These are phyloP conservation scores for Conticribra guillardii DNA, from an alignment of 108 stramenopile genomes.

Conservation along the genomic window DNA sequence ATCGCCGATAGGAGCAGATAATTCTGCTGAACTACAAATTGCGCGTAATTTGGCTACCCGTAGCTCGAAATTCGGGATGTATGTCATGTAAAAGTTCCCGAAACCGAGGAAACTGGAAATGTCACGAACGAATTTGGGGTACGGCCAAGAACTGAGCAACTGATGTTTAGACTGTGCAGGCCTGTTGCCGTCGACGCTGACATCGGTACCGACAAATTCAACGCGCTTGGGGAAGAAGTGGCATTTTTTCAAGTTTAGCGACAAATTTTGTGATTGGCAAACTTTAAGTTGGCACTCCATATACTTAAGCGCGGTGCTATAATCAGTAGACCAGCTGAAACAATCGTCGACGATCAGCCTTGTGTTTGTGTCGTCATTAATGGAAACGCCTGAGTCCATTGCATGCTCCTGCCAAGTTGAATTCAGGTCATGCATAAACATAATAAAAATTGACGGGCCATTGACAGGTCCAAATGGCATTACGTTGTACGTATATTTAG, in stretches of 20 bases:
- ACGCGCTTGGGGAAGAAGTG: neutral
- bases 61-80: conserved; percentile 23
- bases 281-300: neutral
- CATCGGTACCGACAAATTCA: conserved; percentile 5
- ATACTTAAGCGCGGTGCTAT: neutral
- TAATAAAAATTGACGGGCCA: neutral
- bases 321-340: neutral
- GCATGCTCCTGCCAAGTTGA: neutral
- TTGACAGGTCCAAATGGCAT: neutral
- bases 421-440: conserved; percentile 1
- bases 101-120: conserved; percentile 18
- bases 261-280: neutral
- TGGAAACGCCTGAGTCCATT: neutral
- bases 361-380: conserved; percentile 9
- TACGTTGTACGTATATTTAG: neutral
- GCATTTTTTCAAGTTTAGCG: neutral
- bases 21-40: neutral
- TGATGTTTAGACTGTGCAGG: conserved; percentile 11
- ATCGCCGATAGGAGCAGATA: neutral
- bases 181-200: neutral
- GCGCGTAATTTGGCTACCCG: neutral
- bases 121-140: conserved; percentile 8
- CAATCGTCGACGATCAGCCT: neutral
- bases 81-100: conserved; percentile 2
- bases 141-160: conserved; percentile 1